Conservation (phyloP, 2,329 filamentous ascomycete genomes). For the Calonectria hongkongensis region DNA sequence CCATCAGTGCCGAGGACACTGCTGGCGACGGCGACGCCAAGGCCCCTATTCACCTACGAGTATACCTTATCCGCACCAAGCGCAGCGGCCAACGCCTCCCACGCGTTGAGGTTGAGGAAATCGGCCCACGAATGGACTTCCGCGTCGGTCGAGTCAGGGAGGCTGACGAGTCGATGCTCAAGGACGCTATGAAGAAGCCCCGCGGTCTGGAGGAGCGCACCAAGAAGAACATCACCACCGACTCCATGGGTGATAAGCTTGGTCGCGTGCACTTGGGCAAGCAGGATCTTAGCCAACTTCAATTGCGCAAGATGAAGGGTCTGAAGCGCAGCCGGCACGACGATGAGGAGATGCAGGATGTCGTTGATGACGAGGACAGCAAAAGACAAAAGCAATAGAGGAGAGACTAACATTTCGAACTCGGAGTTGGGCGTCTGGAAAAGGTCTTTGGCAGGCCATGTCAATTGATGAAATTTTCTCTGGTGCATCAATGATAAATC, state of each 20-base stretch:
- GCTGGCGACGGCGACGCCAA: slow-evolving; percentile 66
- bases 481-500: slow-evolving; percentile 33
- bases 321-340: slow-evolving; percentile 87
- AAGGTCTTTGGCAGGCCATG: slow-evolving; percentile 52
- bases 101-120: slow-evolving; percentile 94
- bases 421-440: slow-evolving; percentile 59
- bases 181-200: slow-evolving; percentile 92
- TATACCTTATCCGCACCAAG: slow-evolving; percentile 91
- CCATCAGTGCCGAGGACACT: slow-evolving; percentile 83
- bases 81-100: slow-evolving; percentile 91
- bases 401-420: slow-evolving; percentile 43
- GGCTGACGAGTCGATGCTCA: slow-evolving; percentile 86
- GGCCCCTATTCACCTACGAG: slow-evolving; percentile 80
- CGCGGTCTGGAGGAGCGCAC: slow-evolving; percentile 84
- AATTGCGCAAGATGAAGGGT: slow-evolving; percentile 99
- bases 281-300: slow-evolving; percentile 90
- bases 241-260: slow-evolving; percentile 96
- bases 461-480: slow-evolving; percentile 53
- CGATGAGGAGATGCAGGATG: slow-evolving; percentile 67
- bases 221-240: slow-evolving; percentile 97
- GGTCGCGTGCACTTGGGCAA: slow-evolving; percentile 93
- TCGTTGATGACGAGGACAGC: slow-evolving; percentile 61
- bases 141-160: slow-evolving; percentile 87
- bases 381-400: slow-evolving; percentile 61
- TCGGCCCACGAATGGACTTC: slow-evolving; percentile 95